phyloP scores from a whole-genome alignment of 441 rosid genomes.

The Isatis lusitanica region DNA sequence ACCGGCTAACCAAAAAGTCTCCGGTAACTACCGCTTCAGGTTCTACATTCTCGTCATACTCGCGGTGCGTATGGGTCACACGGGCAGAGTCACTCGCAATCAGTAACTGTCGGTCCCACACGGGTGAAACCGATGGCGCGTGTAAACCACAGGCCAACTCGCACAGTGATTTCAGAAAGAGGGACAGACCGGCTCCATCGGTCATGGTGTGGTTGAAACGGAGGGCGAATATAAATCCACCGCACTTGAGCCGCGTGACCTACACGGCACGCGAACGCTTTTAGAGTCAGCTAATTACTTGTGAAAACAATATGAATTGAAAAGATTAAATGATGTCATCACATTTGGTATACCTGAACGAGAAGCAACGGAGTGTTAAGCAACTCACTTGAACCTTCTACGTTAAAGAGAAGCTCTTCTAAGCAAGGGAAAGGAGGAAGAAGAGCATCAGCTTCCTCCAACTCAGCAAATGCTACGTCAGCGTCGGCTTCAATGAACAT shows the following conservation, averaged over 20 bases:
- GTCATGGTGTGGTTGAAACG: slow-evolving; percentile 49
- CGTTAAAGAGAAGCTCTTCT: slow-evolving; percentile 54
- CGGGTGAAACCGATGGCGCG: slow-evolving; percentile 37
- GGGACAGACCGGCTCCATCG: slow-evolving; percentile 46
- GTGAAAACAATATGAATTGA: neutral
- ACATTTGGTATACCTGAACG: slow-evolving; percentile 41
- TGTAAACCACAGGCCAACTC: slow-evolving; percentile 44
- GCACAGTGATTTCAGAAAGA: slow-evolving; percentile 39
- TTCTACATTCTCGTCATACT: slow-evolving; percentile 39
- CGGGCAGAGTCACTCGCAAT: slow-evolving; percentile 37
- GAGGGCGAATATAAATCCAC: slow-evolving; percentile 48
- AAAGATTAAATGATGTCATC: neutral
- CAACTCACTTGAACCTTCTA: slow-evolving; percentile 42
- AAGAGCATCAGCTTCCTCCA: slow-evolving; percentile 44
- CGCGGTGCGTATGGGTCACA: slow-evolving; percentile 42
- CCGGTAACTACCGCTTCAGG: neutral
- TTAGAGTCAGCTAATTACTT: neutral
- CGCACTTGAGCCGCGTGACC: slow-evolving; percentile 54
- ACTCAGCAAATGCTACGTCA: slow-evolving; percentile 22
- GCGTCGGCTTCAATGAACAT: slow-evolving; percentile 40
- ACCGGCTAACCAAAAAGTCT: slow-evolving; percentile 30
- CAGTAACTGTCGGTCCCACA: slow-evolving; percentile 48
- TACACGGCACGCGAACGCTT: neutral
- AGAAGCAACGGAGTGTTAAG: slow-evolving; percentile 46
- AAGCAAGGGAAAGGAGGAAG: slow-evolving; percentile 58